Percentiles rank a stretch among this genome's conserved stretches.
Evolutionary conservation across 441 rosid species (phyloP).

Genomic region (Euphorbia schlechtendalii): DNA sequence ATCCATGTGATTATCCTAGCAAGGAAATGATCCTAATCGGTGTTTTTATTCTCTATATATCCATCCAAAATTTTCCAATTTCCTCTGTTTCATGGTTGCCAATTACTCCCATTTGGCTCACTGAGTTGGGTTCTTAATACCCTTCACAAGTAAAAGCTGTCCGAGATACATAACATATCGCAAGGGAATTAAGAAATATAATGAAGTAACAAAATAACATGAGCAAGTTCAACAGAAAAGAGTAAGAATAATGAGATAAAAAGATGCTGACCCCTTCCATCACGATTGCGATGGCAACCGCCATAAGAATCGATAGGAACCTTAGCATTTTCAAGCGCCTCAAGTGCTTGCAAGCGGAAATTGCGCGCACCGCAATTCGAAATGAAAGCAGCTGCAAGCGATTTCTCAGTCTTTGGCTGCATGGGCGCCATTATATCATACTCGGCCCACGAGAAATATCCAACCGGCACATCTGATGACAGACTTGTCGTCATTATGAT

Average conservation of each 20-base stretch:
- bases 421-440: constrained; percentile 85
- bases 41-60: background rate
- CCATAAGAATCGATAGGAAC: constrained; percentile 80
- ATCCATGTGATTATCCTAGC: background rate
- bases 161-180: background rate
- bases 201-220: background rate
- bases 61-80: background rate
- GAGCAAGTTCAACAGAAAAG: background rate
- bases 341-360: constrained; percentile 76
- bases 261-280: constrained; percentile 49
- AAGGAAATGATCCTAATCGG: background rate
- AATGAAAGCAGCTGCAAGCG: constrained; percentile 87
- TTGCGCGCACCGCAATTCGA: constrained; percentile 80
- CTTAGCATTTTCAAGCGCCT: constrained; percentile 48
- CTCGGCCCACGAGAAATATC: constrained; percentile 95
- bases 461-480: constrained; percentile 92
- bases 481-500: constrained; percentile 91
- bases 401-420: constrained; percentile 73
- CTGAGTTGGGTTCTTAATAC: constrained; percentile 3
- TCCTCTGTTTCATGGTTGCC: background rate
- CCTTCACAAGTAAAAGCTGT: background rate
- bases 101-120: too few species aligned
- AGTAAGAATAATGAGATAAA: background rate
- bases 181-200: background rate
- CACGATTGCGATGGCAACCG: constrained; percentile 59